A percentile compares a stretch with the other conserved stretches of the same genome.
phyloP scores from a whole-genome alignment of 2,329 filamentous ascomycete genomes.

The Cladophialophora chaetospira region DNA sequence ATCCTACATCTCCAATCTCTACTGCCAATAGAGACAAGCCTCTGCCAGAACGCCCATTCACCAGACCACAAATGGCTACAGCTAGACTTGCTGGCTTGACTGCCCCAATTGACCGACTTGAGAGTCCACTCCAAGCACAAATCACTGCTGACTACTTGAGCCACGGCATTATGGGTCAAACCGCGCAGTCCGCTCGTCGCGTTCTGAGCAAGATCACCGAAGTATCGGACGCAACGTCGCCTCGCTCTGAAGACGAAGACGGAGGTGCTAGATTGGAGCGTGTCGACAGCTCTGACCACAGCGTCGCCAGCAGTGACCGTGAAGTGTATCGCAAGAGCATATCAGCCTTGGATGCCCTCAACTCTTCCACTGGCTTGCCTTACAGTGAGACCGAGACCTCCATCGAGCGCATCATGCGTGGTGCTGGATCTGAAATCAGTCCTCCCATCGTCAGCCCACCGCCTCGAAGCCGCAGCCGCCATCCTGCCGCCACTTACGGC shows the following conservation, averaged over 20 bases:
- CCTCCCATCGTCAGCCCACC: background rate
- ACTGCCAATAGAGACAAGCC: conserved; percentile 18
- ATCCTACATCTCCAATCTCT: background rate
- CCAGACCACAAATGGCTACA: conserved; percentile 1
- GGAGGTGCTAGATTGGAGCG: background rate
- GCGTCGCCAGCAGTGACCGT: conserved; percentile 28
- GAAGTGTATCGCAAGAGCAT: conserved; percentile 29
- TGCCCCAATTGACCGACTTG: conserved; percentile 4
- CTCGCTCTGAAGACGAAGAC: conserved; percentile 1
- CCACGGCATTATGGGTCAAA: conserved; percentile 26
- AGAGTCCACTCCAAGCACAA: conserved; percentile 23
- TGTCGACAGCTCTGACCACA: conserved; percentile 16
- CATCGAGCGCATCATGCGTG: conserved; percentile 14
- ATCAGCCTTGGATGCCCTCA: conserved; percentile 25
- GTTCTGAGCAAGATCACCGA: conserved; percentile 29
- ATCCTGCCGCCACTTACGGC: background rate
- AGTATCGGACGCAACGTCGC: conserved; percentile 8
- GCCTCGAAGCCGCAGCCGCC: background rate
- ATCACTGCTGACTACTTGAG: conserved; percentile 24
- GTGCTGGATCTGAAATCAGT: background rate
- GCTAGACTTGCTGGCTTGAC: conserved; percentile 17
- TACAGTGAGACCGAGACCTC: conserved; percentile 19
- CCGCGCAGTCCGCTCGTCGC: conserved; percentile 13
- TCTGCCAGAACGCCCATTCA: conserved; percentile 18
- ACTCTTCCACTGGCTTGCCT: conserved; percentile 13